phyloP scores from a whole-genome alignment of 2,329 filamentous ascomycete genomes.

The Sordariomycetes sp. region DNA sequence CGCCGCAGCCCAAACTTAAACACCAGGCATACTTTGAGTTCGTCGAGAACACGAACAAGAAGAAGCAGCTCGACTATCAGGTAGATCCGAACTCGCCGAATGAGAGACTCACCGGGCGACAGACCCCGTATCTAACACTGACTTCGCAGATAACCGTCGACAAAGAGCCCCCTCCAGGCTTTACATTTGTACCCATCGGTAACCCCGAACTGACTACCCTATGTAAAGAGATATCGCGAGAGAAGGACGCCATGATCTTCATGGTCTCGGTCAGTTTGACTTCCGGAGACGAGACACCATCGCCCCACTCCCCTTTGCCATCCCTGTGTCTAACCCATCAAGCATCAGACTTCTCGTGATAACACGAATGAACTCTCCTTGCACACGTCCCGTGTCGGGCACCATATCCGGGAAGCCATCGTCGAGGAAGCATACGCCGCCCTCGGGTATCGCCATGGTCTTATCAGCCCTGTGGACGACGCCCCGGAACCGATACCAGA shows the following conservation, averaged over 20 bases:
- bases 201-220: slow-evolving; percentile 44
- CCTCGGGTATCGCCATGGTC: slow-evolving; percentile 10
- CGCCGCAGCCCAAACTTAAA: slow-evolving; percentile 28
- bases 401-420: slow-evolving; percentile 45
- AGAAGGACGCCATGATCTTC: slow-evolving; percentile 49
- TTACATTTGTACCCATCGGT: slow-evolving; percentile 48
- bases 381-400: slow-evolving; percentile 46
- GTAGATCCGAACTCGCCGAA: slow-evolving; percentile 21
- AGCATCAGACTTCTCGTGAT: slow-evolving; percentile 17
- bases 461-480: slow-evolving; percentile 11
- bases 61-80: slow-evolving; percentile 50
- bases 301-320: slow-evolving; percentile 8
- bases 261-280: slow-evolving; percentile 45
- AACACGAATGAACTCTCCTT: slow-evolving; percentile 24
- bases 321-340: not conserved
- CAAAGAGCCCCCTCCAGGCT: slow-evolving; percentile 41
- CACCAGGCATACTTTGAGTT: slow-evolving; percentile 52
- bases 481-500: slow-evolving; percentile 45
- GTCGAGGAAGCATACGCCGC: slow-evolving; percentile 37
- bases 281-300: not conserved
- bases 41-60: slow-evolving; percentile 50
- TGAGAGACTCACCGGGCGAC: not conserved
- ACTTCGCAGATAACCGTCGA: slow-evolving; percentile 34
- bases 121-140: slow-evolving; percentile 1
- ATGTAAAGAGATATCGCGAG: slow-evolving; percentile 53